Evolutionary conservation across 2,329 filamentous ascomycete genomes (phyloP), one percentile per base, ranked within the genome.

Genomic region (Aureobasidium sp.): DNA sequence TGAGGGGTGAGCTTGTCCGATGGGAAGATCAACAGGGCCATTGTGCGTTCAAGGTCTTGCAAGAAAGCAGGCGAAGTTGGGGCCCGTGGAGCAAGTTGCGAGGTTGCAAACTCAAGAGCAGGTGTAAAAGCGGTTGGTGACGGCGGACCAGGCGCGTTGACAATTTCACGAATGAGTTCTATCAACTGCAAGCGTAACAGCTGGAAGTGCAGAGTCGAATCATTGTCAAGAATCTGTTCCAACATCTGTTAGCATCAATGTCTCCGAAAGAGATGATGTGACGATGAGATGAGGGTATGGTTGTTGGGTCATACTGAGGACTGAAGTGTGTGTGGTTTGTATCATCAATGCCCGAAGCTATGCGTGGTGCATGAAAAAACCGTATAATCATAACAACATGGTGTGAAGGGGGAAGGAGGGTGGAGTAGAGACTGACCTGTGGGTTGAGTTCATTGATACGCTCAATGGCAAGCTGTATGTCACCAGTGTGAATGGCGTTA

Each of bases 301-400:
- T 32, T 61, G 54, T 45, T 75, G 78, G 82, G 81, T 95, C 90
- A 94, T 91, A 87, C 84, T 89, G 85, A 89, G 84, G 85, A 89
- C 85, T 90, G 86, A 89, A 89, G 86, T 84, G 78, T 80, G 79
- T 78, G 83, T 85, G 79, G 81, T 87, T 86, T 85, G 83, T 97
- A 93, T 95, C 95, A 94, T 94, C 85, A 77, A 84, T 67, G 53
- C 86, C 85, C 85, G 81, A 81, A 86, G 85, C 81, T 97, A 94
- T 91, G 94, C 91, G 94, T 99, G 94, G 94, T 99, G 94, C 94
- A 99, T 99, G 93, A 96, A 86, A 92, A 59, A 82, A 88, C 82
- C 83, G 81, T 90, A 81, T 96, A 96, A 99, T 99, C 94, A 94
- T 92, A 77, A 83, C 82, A 84, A 78, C 61, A 37, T 21, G 45